Base-by-base conservation (phyloP, 768 basidiomycete genomes). In the Rubroboletus pulcherrimus region DNA sequence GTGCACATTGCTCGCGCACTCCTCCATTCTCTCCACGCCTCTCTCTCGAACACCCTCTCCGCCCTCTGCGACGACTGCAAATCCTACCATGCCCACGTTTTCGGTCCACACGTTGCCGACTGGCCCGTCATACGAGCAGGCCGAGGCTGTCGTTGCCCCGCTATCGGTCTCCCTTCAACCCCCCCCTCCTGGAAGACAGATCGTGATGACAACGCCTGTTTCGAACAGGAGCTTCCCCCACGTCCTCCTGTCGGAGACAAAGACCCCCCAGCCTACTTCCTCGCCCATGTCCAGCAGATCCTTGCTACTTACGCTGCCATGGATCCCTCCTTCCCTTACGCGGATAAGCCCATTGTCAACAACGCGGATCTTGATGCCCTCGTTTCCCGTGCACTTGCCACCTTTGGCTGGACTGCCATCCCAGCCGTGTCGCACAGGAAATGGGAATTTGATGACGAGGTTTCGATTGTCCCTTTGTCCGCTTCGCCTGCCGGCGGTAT, bases 1-100 rank as follows among this genome's bases (percentile, higher is more conserved):
- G 72, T 76, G 7, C 51, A 68, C 24, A 66, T 83, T 58, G 77
- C 79, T 17, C 62, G 64, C 26, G 66, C 75, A 26, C 74, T 80
- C 55, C 69, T 80, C 55, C 61, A 62, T 43, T 71, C 73, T 34
- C 82, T 83, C 30, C 66, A 73, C 19, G 55, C 66, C 26, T 77
- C 78, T 41, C 74, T 84, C 43, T 58, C 54, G 0, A 54, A 55
- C 45, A 19, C 67, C 8, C 65, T 73, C 44, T 35, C 56, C 3
- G 54, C 60, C 43, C 74, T 83, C 58, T 82, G 80, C 62, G 62
- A 74, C 34, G 77, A 82, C 54, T 82, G 80, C 66, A 70, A 74
- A 59, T 71, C 75, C 19, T 83, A 80, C 63, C 77, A 82, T 62
- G 66, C 78, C 21, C 79, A 81, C 54, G 79, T 84, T 26, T 83